A percentile compares a stretch with the other conserved stretches of the same genome.
These are phyloP conservation scores for Alternaria brassicicola DNA, from an alignment of 2,329 filamentous ascomycete species.

Conservation along the genomic window DNA sequence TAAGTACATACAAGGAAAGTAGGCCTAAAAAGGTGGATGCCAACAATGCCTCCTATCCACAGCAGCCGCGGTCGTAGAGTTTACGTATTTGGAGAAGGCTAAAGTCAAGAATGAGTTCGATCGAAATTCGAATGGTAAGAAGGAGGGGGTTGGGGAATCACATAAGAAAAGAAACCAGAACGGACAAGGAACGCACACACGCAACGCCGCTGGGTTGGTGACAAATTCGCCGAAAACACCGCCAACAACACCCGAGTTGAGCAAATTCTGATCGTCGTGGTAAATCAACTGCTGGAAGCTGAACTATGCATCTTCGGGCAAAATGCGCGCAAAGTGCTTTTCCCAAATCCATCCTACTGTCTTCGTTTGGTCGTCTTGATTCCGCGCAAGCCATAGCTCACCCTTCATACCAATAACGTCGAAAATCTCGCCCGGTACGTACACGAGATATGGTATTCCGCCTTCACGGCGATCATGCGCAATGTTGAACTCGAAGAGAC, in stretches of 20 bases:
- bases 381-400: slow-evolving; percentile 95
- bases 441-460: slow-evolving; percentile 94
- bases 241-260: background rate
- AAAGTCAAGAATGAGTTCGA: background rate
- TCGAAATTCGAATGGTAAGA: background rate
- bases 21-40: slow-evolving; percentile 3
- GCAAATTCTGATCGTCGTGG: background rate
- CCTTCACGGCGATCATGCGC: slow-evolving; percentile 89
- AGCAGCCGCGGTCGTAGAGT: background rate
- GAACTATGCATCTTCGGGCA: slow-evolving; percentile 43
- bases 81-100: background rate
- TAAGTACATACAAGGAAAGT: slow-evolving; percentile 13
- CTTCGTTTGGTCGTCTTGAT: slow-evolving; percentile 84
- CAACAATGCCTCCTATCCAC: background rate
- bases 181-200: background rate
- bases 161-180: slow-evolving; percentile 10
- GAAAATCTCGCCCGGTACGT: slow-evolving; percentile 82
- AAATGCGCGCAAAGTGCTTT: slow-evolving; percentile 76
- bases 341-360: slow-evolving; percentile 98
- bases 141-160: slow-evolving; percentile 22
- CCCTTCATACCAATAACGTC: slow-evolving; percentile 90
- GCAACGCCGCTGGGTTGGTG: slow-evolving; percentile 1
- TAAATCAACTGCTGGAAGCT: background rate
- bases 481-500: slow-evolving; percentile 96
- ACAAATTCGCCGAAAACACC: slow-evolving; percentile 3